phyloP scores from a whole-genome alignment of 83 land plant genomes.

The Picea abies region DNA sequence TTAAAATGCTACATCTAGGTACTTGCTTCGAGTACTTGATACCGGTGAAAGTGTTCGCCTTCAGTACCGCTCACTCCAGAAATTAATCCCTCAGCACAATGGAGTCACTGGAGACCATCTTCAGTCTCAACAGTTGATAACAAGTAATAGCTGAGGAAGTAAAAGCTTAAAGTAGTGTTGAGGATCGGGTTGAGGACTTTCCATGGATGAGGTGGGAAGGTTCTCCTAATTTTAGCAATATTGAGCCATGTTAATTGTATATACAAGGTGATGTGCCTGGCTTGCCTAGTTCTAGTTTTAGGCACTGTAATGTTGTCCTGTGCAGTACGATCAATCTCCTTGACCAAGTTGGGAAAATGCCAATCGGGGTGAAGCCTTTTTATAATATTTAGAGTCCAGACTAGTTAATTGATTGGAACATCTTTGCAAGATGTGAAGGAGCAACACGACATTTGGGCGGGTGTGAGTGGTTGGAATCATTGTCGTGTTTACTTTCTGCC shows the following conservation, averaged over 20 bases:
- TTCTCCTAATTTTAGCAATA: not conserved
- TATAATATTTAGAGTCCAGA: slow-evolving; percentile 8
- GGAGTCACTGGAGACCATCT: slow-evolving; percentile 31
- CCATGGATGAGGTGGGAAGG: not conserved
- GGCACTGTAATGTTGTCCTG: not conserved
- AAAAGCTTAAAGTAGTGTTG: not conserved
- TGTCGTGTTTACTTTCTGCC: not conserved
- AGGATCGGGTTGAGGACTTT: not conserved
- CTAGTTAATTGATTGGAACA: not conserved
- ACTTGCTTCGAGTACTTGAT: slow-evolving; percentile 69
- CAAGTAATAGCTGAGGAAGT: slow-evolving; percentile 25
- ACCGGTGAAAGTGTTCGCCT: slow-evolving; percentile 84
- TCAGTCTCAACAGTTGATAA: slow-evolving; percentile 39
- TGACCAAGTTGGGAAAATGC: not conserved
- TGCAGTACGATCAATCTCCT: not conserved
- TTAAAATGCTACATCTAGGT: slow-evolving; percentile 45
- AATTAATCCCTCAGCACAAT: slow-evolving; percentile 33
- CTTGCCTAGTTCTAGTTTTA: not conserved
- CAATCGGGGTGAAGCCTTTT: not conserved
- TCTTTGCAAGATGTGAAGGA: not conserved
- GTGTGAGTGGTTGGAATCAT: not conserved
- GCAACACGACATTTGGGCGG: not conserved
- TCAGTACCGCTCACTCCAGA: slow-evolving; percentile 82
- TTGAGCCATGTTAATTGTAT: not conserved
- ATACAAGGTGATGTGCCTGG: not conserved